phyloP scores from a whole-genome alignment of 495 filamentous ascomycete species.

The Beverwykella pulmonaria region DNA sequence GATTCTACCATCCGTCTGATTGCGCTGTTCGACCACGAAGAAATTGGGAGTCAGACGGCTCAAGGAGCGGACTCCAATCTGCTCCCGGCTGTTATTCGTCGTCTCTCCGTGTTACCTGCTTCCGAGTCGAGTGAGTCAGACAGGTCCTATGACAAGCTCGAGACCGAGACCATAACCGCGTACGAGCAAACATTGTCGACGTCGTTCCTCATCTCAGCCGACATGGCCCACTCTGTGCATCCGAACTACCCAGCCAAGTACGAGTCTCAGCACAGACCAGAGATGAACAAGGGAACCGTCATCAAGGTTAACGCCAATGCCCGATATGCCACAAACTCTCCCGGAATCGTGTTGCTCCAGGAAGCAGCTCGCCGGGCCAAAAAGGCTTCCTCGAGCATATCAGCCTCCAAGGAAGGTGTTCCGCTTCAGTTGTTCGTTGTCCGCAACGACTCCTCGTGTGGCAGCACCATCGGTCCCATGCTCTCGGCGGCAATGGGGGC shows the following conservation, averaged over 20 bases:
- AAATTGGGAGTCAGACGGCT: constrained; percentile 87
- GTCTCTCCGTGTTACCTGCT: constrained; percentile 74
- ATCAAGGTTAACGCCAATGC: constrained; percentile 99
- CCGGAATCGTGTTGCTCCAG: constrained; percentile 88
- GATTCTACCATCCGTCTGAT: constrained; percentile 85
- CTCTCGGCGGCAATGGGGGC: constrained; percentile 80
- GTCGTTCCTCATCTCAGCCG: constrained; percentile 94
- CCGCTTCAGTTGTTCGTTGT: constrained; percentile 96
- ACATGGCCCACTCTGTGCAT: constrained; percentile 95
- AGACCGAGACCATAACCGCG: constrained; percentile 64
- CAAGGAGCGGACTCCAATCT: constrained; percentile 94
- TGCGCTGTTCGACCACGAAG: constrained; percentile 95
- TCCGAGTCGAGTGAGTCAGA: constrained; percentile 53
- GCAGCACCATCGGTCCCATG: constrained; percentile 96
- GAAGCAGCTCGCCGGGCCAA: constrained; percentile 74
- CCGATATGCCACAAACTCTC: constrained; percentile 92
- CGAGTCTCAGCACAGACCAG: constrained; percentile 83
- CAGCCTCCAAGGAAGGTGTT: constrained; percentile 54
- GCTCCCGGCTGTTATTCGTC: constrained; percentile 83
- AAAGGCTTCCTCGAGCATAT: constrained; percentile 42
- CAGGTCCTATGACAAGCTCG: constrained; percentile 55
- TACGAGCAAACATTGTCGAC: constrained; percentile 90
- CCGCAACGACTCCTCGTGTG: constrained; percentile 90
- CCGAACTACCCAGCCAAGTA: constrained; percentile 94
- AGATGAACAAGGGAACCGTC: constrained; percentile 94